A percentile compares a stretch with the other conserved stretches of the same genome.
These are phyloP conservation scores for Hibiscus syriacus DNA, from an alignment of 345 rosid genomes.

Conservation along the genomic window DNA sequence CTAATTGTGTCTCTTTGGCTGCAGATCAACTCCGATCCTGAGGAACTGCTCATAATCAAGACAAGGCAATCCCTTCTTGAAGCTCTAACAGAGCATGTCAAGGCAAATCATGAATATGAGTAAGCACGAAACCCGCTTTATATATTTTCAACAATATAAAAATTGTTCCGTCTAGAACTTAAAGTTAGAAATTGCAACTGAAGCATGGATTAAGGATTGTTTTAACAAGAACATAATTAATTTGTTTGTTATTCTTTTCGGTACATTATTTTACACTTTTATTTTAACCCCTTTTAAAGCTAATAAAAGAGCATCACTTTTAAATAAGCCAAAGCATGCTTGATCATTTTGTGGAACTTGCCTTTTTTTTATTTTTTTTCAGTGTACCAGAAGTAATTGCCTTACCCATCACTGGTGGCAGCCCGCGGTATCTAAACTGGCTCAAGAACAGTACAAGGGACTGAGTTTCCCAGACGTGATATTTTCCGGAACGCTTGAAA, in stretches of 20 bases:
- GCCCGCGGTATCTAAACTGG: slow-evolving; percentile 71
- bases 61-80: slow-evolving; percentile 82
- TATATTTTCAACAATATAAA: not conserved
- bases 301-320: not conserved
- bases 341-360: not conserved
- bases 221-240: not conserved
- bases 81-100: slow-evolving; percentile 72
- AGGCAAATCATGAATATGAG: slow-evolving; percentile 94
- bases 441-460: slow-evolving; percentile 78
- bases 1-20: slow-evolving; percentile 6
- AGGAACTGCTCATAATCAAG: slow-evolving; percentile 84
- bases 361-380: not conserved
- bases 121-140: slow-evolving; percentile 26
- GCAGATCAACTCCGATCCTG: slow-evolving; percentile 76
- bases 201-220: not conserved
- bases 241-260: not conserved
- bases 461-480: slow-evolving; percentile 23
- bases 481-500: not conserved
- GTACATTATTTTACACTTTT: no score
- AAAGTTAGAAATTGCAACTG: not conserved
- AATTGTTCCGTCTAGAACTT: not conserved
- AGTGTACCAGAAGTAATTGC: slow-evolving; percentile 88
- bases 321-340: not conserved
- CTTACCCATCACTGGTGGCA: slow-evolving; percentile 75
- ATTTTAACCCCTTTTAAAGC: not conserved